Base-by-base conservation (phyloP, 768 basidiomycete genomes). In the Hygrocybe coccinea region DNA sequence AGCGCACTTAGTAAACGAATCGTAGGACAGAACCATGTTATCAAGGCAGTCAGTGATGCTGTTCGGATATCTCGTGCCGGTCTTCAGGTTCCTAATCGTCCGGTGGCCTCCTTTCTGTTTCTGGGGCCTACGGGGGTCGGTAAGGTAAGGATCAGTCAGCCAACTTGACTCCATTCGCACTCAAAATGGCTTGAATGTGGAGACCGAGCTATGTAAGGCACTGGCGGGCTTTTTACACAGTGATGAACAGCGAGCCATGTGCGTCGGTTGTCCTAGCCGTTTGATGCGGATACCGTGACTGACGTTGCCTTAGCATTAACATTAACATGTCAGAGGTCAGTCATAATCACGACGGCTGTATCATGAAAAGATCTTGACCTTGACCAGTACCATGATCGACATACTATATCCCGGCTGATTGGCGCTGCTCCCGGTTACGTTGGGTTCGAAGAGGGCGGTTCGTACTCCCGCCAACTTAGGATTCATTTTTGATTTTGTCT, bases 381-480 rank as follows among this genome's bases (percentile, higher is more conserved):
- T 24, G 14, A 59, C n/a, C 69, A 91, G 80, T 97, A 89, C 63
- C 89, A 91, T 50, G 94, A 95, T 60, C 82, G 93, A 52, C 91
- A 97, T 65, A 92, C 91, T 0, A 86, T 97, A 51, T 91, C 91
- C 0, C 79, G 93, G 3, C 74, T 97, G 21, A 91, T 97, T 50
- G 95, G 95, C 54, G 89, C 92, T 1, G 90, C 93, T 0, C 91
- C 95, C 7, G 95, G 95, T 3, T 95, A 94, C 64, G 86, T 97
- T 33, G 95, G 95, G 0, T 86, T 94, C 65, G 93, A 97, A 63
- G 83, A 89, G 60, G 90, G 91, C 3, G 91, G 76, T 59, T 50
- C 14, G 69, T 62, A 7, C 14, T 33, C 12, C 2, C 11, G n/a
- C 12, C 24, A 5, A 5, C 14, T 25, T 22, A 9, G 34, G 36